Conservation (phyloP, 176 grass and related monocot species). For the Carex myosuroides region DNA sequence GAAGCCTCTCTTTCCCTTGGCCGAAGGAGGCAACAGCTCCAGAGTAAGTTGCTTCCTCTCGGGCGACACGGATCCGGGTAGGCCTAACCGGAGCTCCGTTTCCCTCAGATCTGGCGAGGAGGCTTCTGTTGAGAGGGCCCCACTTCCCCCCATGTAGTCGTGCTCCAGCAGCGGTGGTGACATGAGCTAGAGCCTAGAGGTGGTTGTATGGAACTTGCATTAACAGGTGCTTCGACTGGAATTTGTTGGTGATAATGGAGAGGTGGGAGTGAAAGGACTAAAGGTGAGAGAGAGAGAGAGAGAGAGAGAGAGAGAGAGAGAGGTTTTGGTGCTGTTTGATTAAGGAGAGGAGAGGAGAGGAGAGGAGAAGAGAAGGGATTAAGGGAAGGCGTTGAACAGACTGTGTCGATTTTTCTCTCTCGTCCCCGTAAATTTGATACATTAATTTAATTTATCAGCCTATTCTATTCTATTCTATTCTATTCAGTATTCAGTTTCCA, state of each 20-base stretch:
- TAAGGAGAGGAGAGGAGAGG: background rate
- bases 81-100: constrained; percentile 63
- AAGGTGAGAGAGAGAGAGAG: background rate
- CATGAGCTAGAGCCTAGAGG: constrained; percentile 34
- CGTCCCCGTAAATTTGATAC: background rate
- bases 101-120: constrained; percentile 36
- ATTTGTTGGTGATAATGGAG: constrained; percentile 12
- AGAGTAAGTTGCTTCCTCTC: constrained; percentile 37
- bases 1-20: constrained; percentile 72
- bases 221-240: constrained; percentile 12
- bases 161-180: constrained; percentile 43
- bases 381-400: background rate
- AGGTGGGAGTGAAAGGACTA: constrained; percentile 29
- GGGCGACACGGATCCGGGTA: constrained; percentile 42
- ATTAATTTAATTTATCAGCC: no score
- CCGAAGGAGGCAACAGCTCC: constrained; percentile 46
- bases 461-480: no score
- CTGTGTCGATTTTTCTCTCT: background rate
- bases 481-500: background rate
- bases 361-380: background rate
- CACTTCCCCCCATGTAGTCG: constrained; percentile 54
- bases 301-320: no score
- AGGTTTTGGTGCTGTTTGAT: constrained; percentile 20
- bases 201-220: constrained; percentile 30
- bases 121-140: constrained; percentile 30